These are phyloP conservation scores for Dissoconium aciculare DNA, from an alignment of 2,329 filamentous ascomycete genomes.

Conservation along the genomic window DNA sequence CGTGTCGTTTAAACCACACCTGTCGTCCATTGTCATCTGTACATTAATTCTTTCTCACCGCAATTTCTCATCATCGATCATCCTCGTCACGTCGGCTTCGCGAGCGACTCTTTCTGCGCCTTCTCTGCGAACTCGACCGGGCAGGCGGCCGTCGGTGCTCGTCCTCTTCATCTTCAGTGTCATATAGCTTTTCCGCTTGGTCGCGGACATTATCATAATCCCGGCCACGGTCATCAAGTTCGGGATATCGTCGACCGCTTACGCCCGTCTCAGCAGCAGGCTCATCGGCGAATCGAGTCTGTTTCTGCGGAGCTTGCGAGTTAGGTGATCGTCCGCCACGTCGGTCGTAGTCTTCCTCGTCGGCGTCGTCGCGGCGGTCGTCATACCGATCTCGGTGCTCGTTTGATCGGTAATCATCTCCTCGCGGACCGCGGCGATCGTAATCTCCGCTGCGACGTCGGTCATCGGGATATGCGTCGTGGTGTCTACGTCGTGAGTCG, in stretches of 20 bases:
- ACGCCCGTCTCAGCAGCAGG: constrained; percentile 5
- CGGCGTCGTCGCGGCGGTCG: neutral
- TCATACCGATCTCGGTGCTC: neutral
- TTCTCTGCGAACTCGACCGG: neutral
- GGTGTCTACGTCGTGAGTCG: too few species aligned
- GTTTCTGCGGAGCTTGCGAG: constrained; percentile 6
- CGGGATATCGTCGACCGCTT: constrained; percentile 7
- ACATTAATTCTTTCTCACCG: constrained; percentile 2
- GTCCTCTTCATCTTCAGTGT: neutral
- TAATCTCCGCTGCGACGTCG: constrained; percentile 1
- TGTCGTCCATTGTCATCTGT: too few species aligned
- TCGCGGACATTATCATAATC: neutral
- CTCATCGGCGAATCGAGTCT: constrained; percentile 13
- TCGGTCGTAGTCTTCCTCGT: neutral
- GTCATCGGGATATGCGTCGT: constrained; percentile 1
- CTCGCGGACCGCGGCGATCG: neutral
- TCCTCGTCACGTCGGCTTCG: neutral
- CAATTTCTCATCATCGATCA: constrained; percentile 2
- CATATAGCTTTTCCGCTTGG: neutral
- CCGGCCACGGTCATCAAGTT: neutral
- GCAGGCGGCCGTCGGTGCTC: neutral
- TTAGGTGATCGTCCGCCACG: neutral
- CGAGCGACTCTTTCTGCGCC: neutral
- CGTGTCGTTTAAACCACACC: too few species aligned
- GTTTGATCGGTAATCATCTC: neutral